Evolutionary conservation across 192 early-diverging fungal genomes (phyloP).

Genomic region (Phlyctochytrium planicorne): DNA sequence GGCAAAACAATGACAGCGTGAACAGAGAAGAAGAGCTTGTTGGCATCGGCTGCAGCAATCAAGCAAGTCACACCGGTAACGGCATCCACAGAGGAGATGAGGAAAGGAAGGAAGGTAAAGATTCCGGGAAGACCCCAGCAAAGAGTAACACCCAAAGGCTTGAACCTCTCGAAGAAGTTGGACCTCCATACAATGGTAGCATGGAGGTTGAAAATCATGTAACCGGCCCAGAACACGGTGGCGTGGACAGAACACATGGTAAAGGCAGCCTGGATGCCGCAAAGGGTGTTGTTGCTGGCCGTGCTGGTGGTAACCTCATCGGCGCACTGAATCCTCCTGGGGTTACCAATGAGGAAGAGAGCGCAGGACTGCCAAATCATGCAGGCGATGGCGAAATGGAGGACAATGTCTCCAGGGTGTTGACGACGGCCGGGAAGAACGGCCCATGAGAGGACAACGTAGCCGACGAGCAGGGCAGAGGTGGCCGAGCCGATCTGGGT

Average conservation of each 20-base stretch:
- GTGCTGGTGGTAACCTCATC: conserved; percentile 23
- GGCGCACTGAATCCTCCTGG: conserved; percentile 25
- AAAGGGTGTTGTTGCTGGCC: conserved; percentile 28
- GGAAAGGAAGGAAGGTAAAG: conserved; percentile 14
- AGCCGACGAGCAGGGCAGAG: conserved; percentile 9
- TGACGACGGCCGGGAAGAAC: conserved; percentile 27
- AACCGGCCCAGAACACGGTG: conserved; percentile 23
- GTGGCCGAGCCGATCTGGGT: conserved; percentile 16
- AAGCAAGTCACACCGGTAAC: conserved; percentile 17
- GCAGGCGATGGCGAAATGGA: conserved; percentile 25
- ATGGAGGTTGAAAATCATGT: conserved; percentile 35
- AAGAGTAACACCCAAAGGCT: conserved; percentile 21
- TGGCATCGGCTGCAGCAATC: conserved; percentile 4
- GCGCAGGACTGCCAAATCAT: conserved; percentile 21
- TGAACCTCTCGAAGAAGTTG: conserved; percentile 23
- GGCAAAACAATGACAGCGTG: conserved; percentile 25
- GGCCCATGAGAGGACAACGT: conserved; percentile 25
- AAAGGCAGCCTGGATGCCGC: conserved; percentile 21
- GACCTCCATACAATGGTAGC: conserved; percentile 29
- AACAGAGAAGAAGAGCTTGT: conserved; percentile 17
- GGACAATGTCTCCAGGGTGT: conserved; percentile 32
- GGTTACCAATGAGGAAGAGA: conserved; percentile 11
- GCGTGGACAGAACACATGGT: conserved; percentile 24
- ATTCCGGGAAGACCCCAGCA: conserved; percentile 31
- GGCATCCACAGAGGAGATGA: conserved; percentile 14